Base-by-base conservation (phyloP, 78 protist species). In the Chrysochromulina parva region DNA sequence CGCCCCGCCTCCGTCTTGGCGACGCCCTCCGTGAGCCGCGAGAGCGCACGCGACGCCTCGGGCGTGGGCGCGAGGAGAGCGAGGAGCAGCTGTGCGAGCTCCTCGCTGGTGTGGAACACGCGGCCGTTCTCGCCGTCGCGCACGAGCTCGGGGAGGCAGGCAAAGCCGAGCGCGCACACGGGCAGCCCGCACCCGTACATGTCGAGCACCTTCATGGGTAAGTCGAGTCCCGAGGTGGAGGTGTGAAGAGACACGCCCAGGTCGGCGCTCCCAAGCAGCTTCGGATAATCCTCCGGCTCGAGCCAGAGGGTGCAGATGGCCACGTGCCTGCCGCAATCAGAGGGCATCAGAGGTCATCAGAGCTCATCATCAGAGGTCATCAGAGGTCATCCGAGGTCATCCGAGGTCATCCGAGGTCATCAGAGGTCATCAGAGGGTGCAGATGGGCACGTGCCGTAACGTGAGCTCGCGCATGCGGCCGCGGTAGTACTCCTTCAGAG, bases 121-220 rank as follows among this genome's bases (percentile, higher is more conserved):
- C 53, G 6, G 1, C 95, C 95, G 20, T 85, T 94, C 28, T 7
- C 38, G 17, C 53, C 81, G 54, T 94, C 62, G 2, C n/a, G 7
- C 53, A 94, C 95, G 47, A 94, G 88, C 89, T 94, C 95, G 26
- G 54, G 28, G 47, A 94, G 22, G 60, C 91, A 94, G 2, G 47
- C 54, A 53, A 90, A 97, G 20, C 91, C 66, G 19, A 95, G n/a
- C 20, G 99, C 99, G 22, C 90, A 91, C 10, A 93, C 98, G 3
- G 99, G 99, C 6, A 98, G 76, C 16, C 94, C 92, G 60, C 95
- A 90, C 28, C 99, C 99, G 90, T 97, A 95, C 98, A 97, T 96
- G 88, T 98, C 99, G 28, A 98, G 97, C 11, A 17, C 71, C 94
- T 98, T 98, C 99, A 98, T 98, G 38, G 99, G 99, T 28, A 98